These are phyloP conservation scores for Moesziomyces sp. DNA, from an alignment of 1,284 basidiomycete genomes.

Conservation along the genomic window DNA sequence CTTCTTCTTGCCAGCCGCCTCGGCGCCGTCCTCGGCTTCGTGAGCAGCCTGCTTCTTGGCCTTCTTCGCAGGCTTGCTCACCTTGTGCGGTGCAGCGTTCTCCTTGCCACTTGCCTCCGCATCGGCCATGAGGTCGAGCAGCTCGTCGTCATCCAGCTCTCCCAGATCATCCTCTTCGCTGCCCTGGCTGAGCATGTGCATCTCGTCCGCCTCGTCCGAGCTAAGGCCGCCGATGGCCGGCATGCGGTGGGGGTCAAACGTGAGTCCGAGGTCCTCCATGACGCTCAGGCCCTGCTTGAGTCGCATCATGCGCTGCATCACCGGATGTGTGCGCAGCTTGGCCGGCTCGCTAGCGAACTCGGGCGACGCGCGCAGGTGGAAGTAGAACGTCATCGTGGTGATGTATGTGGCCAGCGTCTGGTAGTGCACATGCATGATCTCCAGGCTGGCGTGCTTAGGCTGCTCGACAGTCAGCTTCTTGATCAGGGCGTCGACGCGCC, in stretches of 20 bases:
- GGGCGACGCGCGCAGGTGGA: constrained; percentile 78
- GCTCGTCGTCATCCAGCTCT: constrained; percentile 58
- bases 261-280: constrained; percentile 70
- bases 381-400: constrained; percentile 90
- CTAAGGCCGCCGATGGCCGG: constrained; percentile 18
- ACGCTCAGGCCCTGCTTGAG: constrained; percentile 85
- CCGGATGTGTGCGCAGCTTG: constrained; percentile 71
- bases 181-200: constrained; percentile 47
- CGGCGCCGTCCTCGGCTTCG: constrained; percentile 12
- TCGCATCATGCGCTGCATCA: constrained; percentile 82
- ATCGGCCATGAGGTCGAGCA: constrained; percentile 44
- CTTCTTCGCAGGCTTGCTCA: constrained; percentile 15
- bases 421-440: constrained; percentile 53
- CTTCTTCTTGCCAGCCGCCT: constrained; percentile 8
- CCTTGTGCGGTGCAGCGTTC: constrained; percentile 23
- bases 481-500: constrained; percentile 73
- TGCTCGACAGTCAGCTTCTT: constrained; percentile 72
- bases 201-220: constrained; percentile 43
- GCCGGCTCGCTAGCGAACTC: constrained; percentile 45
- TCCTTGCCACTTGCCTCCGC: constrained; percentile 51
- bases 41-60: constrained; percentile 14
- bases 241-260: constrained; percentile 32
- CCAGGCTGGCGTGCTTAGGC: constrained; percentile 71
- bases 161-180: constrained; percentile 55
- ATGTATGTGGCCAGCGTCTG: constrained; percentile 87